A percentile compares a stretch with the other conserved stretches of the same genome.
Conservation (phyloP, 352 stramenopile genomes). For the Phytophthora macrochlamydospora region DNA sequence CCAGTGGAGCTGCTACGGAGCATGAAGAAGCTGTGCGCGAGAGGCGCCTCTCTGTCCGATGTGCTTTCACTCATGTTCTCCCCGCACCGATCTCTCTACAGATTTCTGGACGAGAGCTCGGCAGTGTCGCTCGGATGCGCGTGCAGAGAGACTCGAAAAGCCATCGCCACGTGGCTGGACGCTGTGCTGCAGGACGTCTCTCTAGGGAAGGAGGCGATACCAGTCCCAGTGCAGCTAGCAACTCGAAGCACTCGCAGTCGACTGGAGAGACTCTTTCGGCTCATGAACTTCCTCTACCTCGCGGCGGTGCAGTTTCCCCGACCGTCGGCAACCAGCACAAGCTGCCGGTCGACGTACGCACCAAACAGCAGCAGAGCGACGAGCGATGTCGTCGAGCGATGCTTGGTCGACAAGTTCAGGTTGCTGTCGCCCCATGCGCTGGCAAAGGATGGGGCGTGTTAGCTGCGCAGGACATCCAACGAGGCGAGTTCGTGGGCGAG, state of each 20-base stretch:
- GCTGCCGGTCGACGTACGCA: slow-evolving; percentile 24
- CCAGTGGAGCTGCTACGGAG: neutral
- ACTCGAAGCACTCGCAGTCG: neutral
- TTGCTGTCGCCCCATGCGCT: slow-evolving; percentile 32
- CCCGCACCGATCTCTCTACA: slow-evolving; percentile 7
- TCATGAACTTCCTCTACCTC: slow-evolving; percentile 40
- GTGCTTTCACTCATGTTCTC: slow-evolving; percentile 23
- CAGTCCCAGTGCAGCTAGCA: slow-evolving; percentile 19
- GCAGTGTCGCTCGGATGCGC: slow-evolving; percentile 15
- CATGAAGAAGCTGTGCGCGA: slow-evolving; percentile 26
- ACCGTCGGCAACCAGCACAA: slow-evolving; percentile 19
- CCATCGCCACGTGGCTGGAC: slow-evolving; percentile 16
- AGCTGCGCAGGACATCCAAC: slow-evolving; percentile 35
- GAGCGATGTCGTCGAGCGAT: slow-evolving; percentile 30
- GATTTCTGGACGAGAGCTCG: slow-evolving; percentile 12
- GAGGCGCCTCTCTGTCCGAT: neutral
- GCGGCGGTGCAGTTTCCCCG: slow-evolving; percentile 30
- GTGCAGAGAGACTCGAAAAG: slow-evolving; percentile 1
- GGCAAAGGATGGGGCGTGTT: slow-evolving; percentile 56
- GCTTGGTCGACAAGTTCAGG: slow-evolving; percentile 27
- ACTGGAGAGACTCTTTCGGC: slow-evolving; percentile 5
- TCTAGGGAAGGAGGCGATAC: slow-evolving; percentile 16
- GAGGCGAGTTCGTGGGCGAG: slow-evolving; percentile 51
- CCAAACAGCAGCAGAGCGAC: slow-evolving; percentile 19
- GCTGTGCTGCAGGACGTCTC: slow-evolving; percentile 19